Conservation (phyloP, 495 filamentous ascomycete genomes). For the Recurvomyces mirabilis region DNA sequence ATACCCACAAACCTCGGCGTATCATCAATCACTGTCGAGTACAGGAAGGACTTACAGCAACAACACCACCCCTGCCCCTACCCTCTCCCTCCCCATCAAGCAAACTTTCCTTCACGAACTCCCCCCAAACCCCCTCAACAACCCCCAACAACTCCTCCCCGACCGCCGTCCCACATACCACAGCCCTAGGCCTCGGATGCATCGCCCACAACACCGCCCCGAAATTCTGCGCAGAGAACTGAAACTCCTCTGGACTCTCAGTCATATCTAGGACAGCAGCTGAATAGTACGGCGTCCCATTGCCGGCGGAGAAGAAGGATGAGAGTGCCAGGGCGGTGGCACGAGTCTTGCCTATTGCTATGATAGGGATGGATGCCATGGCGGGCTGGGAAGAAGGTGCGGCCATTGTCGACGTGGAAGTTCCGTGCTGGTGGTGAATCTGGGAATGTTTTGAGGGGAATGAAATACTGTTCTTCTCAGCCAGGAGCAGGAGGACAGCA, state of each 20-base stretch:
- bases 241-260: neutral
- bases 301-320: neutral
- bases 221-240: conserved; percentile 1
- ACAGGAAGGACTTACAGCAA: neutral
- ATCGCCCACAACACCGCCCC: neutral
- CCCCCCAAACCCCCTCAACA: neutral
- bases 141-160: neutral
- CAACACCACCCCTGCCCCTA: neutral
- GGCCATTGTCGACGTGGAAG: no score
- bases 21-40: neutral
- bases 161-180: neutral
- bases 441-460: no score
- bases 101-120: neutral
- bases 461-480: no score
- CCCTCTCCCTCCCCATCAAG: neutral
- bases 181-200: neutral
- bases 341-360: neutral
- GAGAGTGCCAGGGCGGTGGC: neutral
- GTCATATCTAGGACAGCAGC: neutral
- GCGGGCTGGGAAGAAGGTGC: no score
- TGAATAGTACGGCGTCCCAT: neutral
- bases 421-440: no score
- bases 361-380: neutral
- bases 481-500: no score
- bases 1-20: neutral